phyloP scores from a whole-genome alignment of 2,329 filamentous ascomycete species.

The Berkeleyomyces basicola region DNA sequence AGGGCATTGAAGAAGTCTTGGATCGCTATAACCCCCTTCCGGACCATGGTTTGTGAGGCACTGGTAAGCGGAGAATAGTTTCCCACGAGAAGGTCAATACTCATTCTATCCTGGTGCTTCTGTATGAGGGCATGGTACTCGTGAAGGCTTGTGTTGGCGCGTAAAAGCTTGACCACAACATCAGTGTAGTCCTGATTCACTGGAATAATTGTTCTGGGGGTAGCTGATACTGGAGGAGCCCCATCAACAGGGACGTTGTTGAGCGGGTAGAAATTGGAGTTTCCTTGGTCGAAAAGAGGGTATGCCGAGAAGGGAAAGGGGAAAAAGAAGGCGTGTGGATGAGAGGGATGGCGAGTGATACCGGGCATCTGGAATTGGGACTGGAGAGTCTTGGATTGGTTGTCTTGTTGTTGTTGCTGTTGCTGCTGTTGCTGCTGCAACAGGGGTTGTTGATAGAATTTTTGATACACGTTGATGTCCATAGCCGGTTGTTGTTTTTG shows the following conservation, averaged over 20 bases:
- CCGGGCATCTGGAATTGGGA: too few relatives aligned
- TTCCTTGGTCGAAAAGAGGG: background rate
- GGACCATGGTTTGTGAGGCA: slow-evolving; percentile 13
- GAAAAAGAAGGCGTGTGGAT: background rate
- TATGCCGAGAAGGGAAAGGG: background rate
- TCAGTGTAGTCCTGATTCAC: background rate
- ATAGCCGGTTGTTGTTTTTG: background rate
- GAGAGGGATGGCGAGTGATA: too few relatives aligned
- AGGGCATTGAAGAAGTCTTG: slow-evolving; percentile 16
- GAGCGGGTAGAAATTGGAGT: too few relatives aligned
- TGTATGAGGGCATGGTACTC: slow-evolving; percentile 10
- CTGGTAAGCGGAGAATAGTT: slow-evolving; percentile 15
- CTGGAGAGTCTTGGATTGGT: background rate
- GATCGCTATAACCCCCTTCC: slow-evolving; percentile 15
- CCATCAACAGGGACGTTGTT: background rate
- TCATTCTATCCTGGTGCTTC: slow-evolving; percentile 8
- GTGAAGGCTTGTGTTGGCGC: slow-evolving; percentile 11
- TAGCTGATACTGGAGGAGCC: background rate
- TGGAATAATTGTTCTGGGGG: background rate
- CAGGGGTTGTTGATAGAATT: background rate
- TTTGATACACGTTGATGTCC: background rate
- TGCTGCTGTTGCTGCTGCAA: background rate
- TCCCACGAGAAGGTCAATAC: slow-evolving; percentile 6
- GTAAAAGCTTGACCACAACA: background rate
- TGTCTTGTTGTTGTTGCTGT: background rate